Evolutionary conservation across 2,329 filamentous ascomycete species (phyloP), one percentile per base, ranked within the genome.

Genomic region (Fusarium sp.): DNA sequence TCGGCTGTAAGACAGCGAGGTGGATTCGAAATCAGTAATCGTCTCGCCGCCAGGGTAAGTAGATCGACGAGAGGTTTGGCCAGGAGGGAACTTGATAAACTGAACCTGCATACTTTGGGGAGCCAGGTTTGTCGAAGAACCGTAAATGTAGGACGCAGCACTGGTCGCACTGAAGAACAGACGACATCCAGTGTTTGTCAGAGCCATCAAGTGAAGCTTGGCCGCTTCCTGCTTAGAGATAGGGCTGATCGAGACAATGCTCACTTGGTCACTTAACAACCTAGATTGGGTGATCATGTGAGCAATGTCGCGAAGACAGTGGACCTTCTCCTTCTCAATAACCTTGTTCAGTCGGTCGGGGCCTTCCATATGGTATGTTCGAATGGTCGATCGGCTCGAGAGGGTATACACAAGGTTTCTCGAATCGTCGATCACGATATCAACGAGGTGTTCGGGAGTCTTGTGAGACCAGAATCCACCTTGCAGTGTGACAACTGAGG

Each of bases 41-140:
- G 81, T 75, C 37, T 88, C 85, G n/a, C 76, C 75, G n/a, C 79
- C 77, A 40, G 78, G 66, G 54, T 81, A 81, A 9, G 73, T 77
- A 23, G 81, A 70, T 62, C 80, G 77, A 66, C 79, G 74, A 64
- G 80, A 43, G 25, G 58, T 73, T 25, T 78, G 70, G 69, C 79
- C 82, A 62, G 96, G 96, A 3, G 97, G 96, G 67, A 97, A 97
- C 80, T 96, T 97, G 82, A 99, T 94, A 79, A 97, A 96, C 76
- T 97, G 93, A n/a, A 98, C 91, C 82, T 98, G 95, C 94, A 99
- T 98, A 82, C 94, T 98, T 76, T 94, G 95, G 2, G 96, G 95
- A 1, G 93, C 91, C 65, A 87, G 81, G 66, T 87, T 91, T 12
- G 89, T 87, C 25, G 89, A 86, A 28, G 88, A 88, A 19, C 87